phyloP scores from a whole-genome alignment of 768 basidiomycete genomes.

The Leccinum boreale region DNA sequence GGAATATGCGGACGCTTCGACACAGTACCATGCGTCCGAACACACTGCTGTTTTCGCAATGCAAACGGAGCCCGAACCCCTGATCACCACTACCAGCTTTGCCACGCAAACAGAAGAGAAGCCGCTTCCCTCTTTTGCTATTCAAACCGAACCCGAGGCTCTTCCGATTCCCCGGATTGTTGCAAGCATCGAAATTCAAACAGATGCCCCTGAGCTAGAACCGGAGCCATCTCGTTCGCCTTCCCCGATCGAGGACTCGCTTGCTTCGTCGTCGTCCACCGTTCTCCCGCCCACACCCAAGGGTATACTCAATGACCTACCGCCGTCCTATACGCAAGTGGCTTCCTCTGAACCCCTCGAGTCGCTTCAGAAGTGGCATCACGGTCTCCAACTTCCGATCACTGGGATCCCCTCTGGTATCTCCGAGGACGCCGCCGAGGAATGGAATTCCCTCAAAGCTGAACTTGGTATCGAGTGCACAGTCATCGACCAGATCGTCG shows the following conservation, averaged over 20 bases:
- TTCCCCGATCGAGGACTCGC: conserved; percentile 47
- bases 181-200: conserved; percentile 63
- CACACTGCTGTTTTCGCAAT: conserved; percentile 44
- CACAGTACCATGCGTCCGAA: conserved; percentile 62
- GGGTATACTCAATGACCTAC: conserved; percentile 51
- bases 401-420: conserved; percentile 49
- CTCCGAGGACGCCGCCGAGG: conserved; percentile 63
- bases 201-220: conserved; percentile 41
- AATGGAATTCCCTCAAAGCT: conserved; percentile 77
- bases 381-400: conserved; percentile 47
- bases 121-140: conserved; percentile 22
- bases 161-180: conserved; percentile 28
- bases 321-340: conserved; percentile 71
- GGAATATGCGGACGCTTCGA: conserved; percentile 73
- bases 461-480: conserved; percentile 75
- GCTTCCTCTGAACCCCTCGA: conserved; percentile 51
- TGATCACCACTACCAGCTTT: conserved; percentile 42
- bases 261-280: conserved; percentile 73
- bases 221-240: conserved; percentile 39
- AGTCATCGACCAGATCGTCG: conserved; percentile 71
- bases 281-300: conserved; percentile 70
- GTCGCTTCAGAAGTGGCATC: conserved; percentile 69
- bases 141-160: conserved; percentile 40
- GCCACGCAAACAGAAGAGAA: conserved; percentile 55
- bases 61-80: conserved; percentile 65